Base-by-base conservation (phyloP, 2,329 filamentous ascomycete species). In the Pseudopyricularia javanii region DNA sequence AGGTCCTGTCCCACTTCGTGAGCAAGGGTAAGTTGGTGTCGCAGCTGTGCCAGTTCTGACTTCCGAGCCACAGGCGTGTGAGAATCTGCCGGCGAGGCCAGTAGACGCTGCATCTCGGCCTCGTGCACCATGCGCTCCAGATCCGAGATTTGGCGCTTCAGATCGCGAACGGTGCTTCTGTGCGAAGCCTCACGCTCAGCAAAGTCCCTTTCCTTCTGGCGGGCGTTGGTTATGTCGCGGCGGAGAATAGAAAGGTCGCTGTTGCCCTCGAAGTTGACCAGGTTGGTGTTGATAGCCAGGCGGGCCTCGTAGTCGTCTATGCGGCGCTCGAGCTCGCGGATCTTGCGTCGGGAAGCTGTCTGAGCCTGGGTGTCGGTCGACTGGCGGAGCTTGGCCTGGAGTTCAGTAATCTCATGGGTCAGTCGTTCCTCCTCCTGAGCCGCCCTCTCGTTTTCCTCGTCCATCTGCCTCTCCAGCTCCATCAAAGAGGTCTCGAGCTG, bases 71-170 rank as follows among this genome's bases (percentile, higher is more conserved):
- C 78, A n/a, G 72, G 72, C 49, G 70, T 69, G n/a, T 64, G 59
- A 8, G 77, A 79, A 2, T 53, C 53, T 14, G 20, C 49, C 3
- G 74, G 72, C 12, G 74, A 72, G 34, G 60, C 57, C 22, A 68
- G 64, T 26, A 80, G 62, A 11, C 71, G 72, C 17, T 75, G 75
- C 40, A 82, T 73, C 47, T 82, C 75, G 6, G 78, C 73, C 54
- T 89, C 81, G 58, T 86, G 82, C 4, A 84, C 71, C 54, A 84
- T 79, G 40, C 77, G 76, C 62, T 88, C 85, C 15, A 89, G 74
- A 34, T 86, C 80, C 2, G 76, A 71, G 49, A 88, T 75, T 54
- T 83, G 78, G 49, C 76, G 74, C 63, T 85, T 86, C 54, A 86
- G 75, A 20, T 72, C 70, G 55, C 83, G 82, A 54, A 85, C 72